phyloP scores from a whole-genome alignment of 2,329 filamentous ascomycete genomes.

The Neophaeococcomyces aloes region DNA sequence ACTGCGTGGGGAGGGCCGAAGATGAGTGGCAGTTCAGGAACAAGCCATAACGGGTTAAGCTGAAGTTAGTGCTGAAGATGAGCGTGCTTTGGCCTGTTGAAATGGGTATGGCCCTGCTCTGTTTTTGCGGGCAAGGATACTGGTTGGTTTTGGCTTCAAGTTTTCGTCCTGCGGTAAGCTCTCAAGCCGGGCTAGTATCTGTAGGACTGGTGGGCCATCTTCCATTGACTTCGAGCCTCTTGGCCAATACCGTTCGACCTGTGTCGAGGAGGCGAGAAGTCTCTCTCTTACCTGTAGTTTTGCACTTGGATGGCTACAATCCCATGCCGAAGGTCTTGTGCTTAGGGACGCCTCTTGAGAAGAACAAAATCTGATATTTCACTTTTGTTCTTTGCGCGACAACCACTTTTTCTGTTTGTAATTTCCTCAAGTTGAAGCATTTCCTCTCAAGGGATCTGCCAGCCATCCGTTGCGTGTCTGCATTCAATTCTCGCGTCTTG shows the following conservation, averaged over 20 bases:
- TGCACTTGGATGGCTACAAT: not conserved
- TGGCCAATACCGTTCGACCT: constrained; percentile 2
- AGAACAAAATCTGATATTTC: constrained; percentile 1
- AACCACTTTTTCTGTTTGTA: not conserved
- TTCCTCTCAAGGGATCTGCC: not conserved
- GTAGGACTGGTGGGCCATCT: not conserved
- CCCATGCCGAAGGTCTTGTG: not conserved
- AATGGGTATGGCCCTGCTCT: not conserved
- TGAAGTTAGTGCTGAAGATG: constrained; percentile 3
- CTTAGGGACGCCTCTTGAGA: not conserved
- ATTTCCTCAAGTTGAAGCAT: not conserved
- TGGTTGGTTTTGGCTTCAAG: not conserved
- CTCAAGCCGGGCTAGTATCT: not conserved
- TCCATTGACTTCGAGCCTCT: not conserved
- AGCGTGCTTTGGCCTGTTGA: not conserved
- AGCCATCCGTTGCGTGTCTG: not conserved
- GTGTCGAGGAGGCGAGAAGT: not conserved
- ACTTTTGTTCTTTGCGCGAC: not conserved
- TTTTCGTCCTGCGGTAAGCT: not conserved
- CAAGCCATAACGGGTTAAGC: not conserved
- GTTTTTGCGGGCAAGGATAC: not conserved
- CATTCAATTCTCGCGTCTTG: not conserved
- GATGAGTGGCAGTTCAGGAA: not conserved
- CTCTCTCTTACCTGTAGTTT: not conserved
- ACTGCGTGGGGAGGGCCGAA: not conserved